Evolutionary conservation across 129 eudicot genomes (phyloP).

Genomic region (Saussurea involucrata): DNA sequence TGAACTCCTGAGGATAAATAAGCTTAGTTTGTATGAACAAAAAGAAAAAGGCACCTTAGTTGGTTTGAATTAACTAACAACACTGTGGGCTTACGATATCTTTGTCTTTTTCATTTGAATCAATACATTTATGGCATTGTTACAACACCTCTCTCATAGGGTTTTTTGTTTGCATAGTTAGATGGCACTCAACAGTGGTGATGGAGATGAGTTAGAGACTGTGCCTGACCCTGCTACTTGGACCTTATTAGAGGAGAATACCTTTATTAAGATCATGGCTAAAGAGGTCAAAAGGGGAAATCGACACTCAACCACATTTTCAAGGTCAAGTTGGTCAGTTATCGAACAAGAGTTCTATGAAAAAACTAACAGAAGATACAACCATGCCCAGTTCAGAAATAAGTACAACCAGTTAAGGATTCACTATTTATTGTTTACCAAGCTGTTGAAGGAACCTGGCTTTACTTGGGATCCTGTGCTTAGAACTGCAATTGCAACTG

Average conservation of each 20-base stretch:
- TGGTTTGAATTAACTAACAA: not conserved
- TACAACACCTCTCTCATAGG: not conserved
- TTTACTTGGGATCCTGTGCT: conserved; percentile 29
- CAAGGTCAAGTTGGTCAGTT: conserved; percentile 24
- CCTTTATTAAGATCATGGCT: conserved; percentile 27
- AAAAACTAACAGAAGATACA: conserved; percentile 24
- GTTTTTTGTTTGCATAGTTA: not conserved
- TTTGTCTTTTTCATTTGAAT: not conserved
- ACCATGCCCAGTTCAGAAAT: conserved; percentile 24
- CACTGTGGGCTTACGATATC: too few relatives aligned
- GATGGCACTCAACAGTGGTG: conserved; percentile 7
- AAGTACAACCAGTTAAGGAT: conserved; percentile 33
- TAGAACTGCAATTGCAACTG: conserved; percentile 15
- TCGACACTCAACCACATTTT: conserved; percentile 24
- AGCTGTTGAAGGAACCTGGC: conserved; percentile 30
- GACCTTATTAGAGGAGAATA: conserved; percentile 30
- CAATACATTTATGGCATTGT: not conserved
- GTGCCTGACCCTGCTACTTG: conserved; percentile 33
- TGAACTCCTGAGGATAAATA: not conserved
- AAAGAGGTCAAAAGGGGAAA: conserved; percentile 27
- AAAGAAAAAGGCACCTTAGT: not conserved
- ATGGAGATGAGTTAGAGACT: conserved; percentile 18
- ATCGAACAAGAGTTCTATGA: conserved; percentile 29
- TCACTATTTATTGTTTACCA: conserved; percentile 15
- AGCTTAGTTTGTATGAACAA: too few relatives aligned